Percentiles rank a stretch among this genome's conserved stretches.
phyloP scores from a whole-genome alignment of 306 rosid species.

The Acacia acuminata region DNA sequence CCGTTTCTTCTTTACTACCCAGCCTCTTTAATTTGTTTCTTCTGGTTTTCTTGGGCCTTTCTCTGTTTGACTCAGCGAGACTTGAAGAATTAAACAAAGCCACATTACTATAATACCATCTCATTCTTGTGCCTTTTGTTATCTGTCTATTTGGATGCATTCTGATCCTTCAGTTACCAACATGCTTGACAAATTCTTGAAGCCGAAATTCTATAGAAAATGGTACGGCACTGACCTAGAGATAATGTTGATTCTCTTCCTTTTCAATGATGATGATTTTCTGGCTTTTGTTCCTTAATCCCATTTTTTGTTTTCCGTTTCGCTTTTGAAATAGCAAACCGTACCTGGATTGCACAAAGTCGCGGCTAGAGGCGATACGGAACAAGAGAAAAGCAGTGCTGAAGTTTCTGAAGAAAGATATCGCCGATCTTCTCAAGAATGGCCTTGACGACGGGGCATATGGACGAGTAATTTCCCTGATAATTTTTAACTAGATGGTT shows the following conservation, averaged over 20 bases:
- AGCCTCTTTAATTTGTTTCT: background rate
- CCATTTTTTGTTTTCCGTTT: background rate
- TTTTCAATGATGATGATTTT: background rate
- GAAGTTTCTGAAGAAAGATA: conserved; percentile 74
- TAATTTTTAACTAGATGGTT: background rate
- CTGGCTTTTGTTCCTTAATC: background rate
- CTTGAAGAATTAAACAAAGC: background rate
- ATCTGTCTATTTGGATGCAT: background rate
- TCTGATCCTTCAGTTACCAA: conserved; percentile 2
- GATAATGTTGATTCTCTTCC: background rate
- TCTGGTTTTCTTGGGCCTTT: background rate
- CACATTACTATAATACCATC: background rate
- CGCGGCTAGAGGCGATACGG: conserved; percentile 54
- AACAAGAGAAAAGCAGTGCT: conserved; percentile 66
- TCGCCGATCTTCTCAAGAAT: conserved; percentile 69
- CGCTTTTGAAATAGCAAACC: conserved; percentile 57
- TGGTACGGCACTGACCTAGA: conserved; percentile 44
- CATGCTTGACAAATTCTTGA: conserved; percentile 61
- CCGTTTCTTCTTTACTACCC: background rate
- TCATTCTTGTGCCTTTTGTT: background rate
- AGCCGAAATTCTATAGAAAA: conserved; percentile 55
- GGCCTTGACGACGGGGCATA: conserved; percentile 69
- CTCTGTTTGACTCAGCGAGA: background rate
- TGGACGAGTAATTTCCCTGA: conserved; percentile 59
- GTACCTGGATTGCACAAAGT: conserved; percentile 42